These are phyloP conservation scores for Pulveroboletus frians DNA, from an alignment of 768 basidiomycete species.

Conservation along the genomic window DNA sequence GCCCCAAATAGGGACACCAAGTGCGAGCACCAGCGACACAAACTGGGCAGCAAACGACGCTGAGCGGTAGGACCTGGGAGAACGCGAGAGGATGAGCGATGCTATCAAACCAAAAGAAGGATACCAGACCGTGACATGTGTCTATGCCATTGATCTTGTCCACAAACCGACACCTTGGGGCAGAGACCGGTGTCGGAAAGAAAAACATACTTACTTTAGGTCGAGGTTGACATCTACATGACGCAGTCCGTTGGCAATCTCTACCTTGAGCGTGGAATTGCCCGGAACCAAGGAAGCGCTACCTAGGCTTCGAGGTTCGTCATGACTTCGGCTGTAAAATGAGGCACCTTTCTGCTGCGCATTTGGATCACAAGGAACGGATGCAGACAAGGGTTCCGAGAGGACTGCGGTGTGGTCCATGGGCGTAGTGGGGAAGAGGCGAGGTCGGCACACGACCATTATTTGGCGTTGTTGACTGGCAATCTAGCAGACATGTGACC, in stretches of 20 bases:
- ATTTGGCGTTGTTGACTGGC: not conserved
- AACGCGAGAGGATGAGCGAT: slow-evolving; percentile 17
- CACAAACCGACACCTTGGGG: slow-evolving; percentile 23
- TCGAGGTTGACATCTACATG: slow-evolving; percentile 54
- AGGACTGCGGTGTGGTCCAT: slow-evolving; percentile 13
- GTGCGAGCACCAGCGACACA: slow-evolving; percentile 48
- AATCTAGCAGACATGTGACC: too few species aligned
- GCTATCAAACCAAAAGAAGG: slow-evolving; percentile 13
- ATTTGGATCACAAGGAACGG: slow-evolving; percentile 4
- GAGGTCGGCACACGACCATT: slow-evolving; percentile 22
- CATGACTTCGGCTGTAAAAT: slow-evolving; percentile 5
- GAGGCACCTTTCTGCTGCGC: slow-evolving; percentile 1
- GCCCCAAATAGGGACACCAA: slow-evolving; percentile 59
- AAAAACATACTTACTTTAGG: slow-evolving; percentile 56
- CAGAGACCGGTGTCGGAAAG: slow-evolving; percentile 12
- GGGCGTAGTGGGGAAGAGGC: not conserved
- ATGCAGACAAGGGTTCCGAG: slow-evolving; percentile 7
- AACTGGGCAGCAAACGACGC: slow-evolving; percentile 49
- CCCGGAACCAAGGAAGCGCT: slow-evolving; percentile 32
- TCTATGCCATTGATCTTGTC: slow-evolving; percentile 31
- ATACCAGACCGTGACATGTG: slow-evolving; percentile 34
- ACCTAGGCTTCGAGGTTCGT: slow-evolving; percentile 24
- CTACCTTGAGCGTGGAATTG: slow-evolving; percentile 37
- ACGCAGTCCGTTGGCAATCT: slow-evolving; percentile 54
- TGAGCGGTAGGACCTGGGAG: slow-evolving; percentile 59